Percentiles rank a stretch among this genome's conserved stretches.
These are phyloP conservation scores for Cadophora malorum DNA, from an alignment of 2,329 filamentous ascomycete species.

Conservation along the genomic window DNA sequence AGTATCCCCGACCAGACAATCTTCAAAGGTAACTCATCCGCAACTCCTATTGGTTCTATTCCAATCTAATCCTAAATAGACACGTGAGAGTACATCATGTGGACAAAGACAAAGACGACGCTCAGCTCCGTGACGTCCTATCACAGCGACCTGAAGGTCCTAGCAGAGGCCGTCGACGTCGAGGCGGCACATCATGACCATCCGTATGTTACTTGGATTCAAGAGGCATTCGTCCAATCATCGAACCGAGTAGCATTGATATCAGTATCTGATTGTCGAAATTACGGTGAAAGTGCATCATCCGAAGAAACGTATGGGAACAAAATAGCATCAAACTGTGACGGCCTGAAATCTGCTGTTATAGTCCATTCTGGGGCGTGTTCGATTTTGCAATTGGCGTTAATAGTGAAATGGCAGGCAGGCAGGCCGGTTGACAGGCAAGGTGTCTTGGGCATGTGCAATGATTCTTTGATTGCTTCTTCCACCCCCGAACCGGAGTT, in stretches of 20 bases:
- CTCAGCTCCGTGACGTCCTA: conserved; percentile 79
- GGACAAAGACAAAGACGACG: conserved; percentile 89
- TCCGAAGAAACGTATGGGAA: not conserved
- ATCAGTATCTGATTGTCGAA: not conserved
- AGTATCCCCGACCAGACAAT: conserved; percentile 94
- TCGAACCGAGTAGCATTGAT: conserved; percentile 15
- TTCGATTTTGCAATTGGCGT: conserved; percentile 7
- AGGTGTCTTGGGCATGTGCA: conserved; percentile 10
- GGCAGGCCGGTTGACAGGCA: not conserved
- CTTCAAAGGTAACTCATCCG: conserved; percentile 74
- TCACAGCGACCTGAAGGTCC: conserved; percentile 85
- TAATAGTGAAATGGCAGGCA: conserved; percentile 16
- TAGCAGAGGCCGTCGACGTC: conserved; percentile 77
- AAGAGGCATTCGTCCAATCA: not conserved
- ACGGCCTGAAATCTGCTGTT: not conserved
- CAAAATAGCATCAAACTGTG: not conserved
- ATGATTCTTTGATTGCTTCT: not conserved
- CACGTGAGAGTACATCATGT: conserved; percentile 92
- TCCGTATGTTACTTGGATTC: conserved; percentile 17
- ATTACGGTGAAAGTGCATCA: not conserved
- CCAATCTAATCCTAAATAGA: conserved; percentile 52
- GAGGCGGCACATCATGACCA: conserved; percentile 43
- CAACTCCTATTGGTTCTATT: not conserved
- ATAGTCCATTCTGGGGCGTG: not conserved
- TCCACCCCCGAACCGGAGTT: conserved; percentile 1